These are phyloP conservation scores for Theobroma grandiflorum DNA, from an alignment of 441 rosid species.

Conservation along the genomic window DNA sequence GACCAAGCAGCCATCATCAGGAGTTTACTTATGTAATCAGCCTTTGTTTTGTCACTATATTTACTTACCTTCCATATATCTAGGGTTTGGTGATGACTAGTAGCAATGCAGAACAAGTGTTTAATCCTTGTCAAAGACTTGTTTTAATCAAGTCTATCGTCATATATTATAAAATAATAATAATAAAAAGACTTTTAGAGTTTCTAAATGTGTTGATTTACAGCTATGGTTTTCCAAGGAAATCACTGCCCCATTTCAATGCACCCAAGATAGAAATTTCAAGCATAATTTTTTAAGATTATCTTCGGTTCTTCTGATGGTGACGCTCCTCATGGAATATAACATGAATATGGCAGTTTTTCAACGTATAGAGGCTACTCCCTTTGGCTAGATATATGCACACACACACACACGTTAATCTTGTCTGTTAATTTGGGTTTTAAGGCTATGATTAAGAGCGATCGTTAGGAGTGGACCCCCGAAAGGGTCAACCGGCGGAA, in stretches of 20 bases:
- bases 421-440: not conserved
- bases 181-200: not conserved
- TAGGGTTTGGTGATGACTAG: not conserved
- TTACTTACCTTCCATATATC: not conserved
- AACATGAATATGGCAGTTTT: not conserved
- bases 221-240: not conserved
- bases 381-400: not conserved
- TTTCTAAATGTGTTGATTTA: conserved; percentile 5
- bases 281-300: not conserved
- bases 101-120: conserved; percentile 15
- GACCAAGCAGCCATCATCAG: conserved; percentile 91
- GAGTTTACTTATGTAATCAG: conserved; percentile 69
- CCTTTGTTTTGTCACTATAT: not conserved
- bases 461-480: not conserved
- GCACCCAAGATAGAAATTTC: not conserved
- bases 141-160: not conserved
- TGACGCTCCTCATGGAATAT: no score
- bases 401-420: not conserved
- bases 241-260: not conserved
- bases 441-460: not conserved
- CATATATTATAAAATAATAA: not conserved
- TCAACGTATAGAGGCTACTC: not conserved
- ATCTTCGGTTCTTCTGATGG: not conserved
- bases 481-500: not conserved
- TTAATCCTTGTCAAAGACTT: conserved; percentile 10